Base-by-base conservation (phyloP, 768 basidiomycete species). In the Lactarius vividus region DNA sequence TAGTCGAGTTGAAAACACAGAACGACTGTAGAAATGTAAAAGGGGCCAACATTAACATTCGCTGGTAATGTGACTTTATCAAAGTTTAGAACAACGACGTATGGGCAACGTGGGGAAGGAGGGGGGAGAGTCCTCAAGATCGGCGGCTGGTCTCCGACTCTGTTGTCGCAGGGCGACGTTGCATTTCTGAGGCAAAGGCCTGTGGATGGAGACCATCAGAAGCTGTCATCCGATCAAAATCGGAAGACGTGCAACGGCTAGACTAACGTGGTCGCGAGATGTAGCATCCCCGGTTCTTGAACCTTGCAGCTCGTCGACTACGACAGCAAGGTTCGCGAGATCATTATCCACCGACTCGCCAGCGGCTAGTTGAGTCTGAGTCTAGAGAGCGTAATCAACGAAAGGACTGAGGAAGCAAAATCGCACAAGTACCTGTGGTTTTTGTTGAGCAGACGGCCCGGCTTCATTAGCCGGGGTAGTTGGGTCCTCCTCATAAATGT, bases 251-350 rank as follows among this genome's bases (percentile, higher is more conserved):
- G 33, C 66, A 44, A 67, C 53, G 18, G 44, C 26, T 59, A 63
- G 33, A 20, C 54, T 39, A 37, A 54, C 44, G 35, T 4, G 13
- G 35, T 44, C 42, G 26, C 61, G 61, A 54, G 42, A 29, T 58
- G 57, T 29, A 11, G 28, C 40, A 31, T 42, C 54, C 16, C 26
- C 61, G 33, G 61, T 26, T 26, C 49, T 37, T 31, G 61, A 23
- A 29, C 52, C 57, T 37, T 63, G 44, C 52, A 59, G 40, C 35
- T 67, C 57, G 23, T 55, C 61, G 57, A 67, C 66, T 63, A 63
- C 11, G 16, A n/a, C 26, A 20, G 57, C 61, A 37, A 63, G 42
- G 61, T 63, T 67, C 44, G 57, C 10, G 23, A 59, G 52, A 37
- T 54, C 52, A 15, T 23, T 7, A 20, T 55, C 66, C 26, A 4